A percentile compares a stretch with the other conserved stretches of the same genome.
phyloP scores from a whole-genome alignment of 768 basidiomycete genomes.

The Exidia glandulosa region DNA sequence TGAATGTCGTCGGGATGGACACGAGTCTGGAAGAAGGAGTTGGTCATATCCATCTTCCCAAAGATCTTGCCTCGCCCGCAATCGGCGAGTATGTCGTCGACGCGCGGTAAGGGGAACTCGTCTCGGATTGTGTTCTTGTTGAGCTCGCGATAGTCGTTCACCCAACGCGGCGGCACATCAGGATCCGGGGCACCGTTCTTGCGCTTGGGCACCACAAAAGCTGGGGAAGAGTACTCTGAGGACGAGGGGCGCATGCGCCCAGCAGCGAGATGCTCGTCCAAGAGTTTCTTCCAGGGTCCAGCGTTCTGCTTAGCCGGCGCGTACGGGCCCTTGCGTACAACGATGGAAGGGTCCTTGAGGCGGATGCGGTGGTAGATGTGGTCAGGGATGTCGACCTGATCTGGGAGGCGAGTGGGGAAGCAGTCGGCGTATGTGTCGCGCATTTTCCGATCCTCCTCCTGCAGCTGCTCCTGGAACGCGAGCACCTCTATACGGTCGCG shows the following conservation, averaged over 20 bases:
- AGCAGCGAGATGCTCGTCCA: conserved; percentile 23
- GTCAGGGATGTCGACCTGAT: too few species aligned
- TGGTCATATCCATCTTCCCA: conserved; percentile 28
- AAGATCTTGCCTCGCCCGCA: conserved; percentile 27
- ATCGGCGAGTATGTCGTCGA: conserved; percentile 25
- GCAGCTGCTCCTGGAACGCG: too few species aligned
- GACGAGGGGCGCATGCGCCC: conserved; percentile 20
- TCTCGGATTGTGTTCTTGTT: conserved; percentile 22
- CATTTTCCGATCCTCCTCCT: too few species aligned
- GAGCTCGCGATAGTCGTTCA: conserved; percentile 23
- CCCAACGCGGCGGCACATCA: conserved; percentile 21
- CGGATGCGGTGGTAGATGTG: too few species aligned
- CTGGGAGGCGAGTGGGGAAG: too few species aligned
- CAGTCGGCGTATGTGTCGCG: too few species aligned
- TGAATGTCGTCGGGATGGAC: conserved; percentile 19
- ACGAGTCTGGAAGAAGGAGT: conserved; percentile 28
- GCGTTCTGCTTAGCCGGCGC: too few species aligned
- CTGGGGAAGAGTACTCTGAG: conserved; percentile 4
- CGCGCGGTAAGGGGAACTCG: conserved; percentile 15
- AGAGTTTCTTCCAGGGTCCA: conserved; percentile 21
- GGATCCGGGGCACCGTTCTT: too few species aligned
- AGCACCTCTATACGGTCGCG: too few species aligned
- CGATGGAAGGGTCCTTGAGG: too few species aligned
- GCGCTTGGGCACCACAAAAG: conserved; percentile 21
- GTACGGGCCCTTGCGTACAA: too few species aligned